A percentile compares a stretch with the other conserved stretches of the same genome.
Evolutionary conservation across 176 grass and related monocot genomes (phyloP).

Genomic region (Hsuehochloa calcarea): DNA sequence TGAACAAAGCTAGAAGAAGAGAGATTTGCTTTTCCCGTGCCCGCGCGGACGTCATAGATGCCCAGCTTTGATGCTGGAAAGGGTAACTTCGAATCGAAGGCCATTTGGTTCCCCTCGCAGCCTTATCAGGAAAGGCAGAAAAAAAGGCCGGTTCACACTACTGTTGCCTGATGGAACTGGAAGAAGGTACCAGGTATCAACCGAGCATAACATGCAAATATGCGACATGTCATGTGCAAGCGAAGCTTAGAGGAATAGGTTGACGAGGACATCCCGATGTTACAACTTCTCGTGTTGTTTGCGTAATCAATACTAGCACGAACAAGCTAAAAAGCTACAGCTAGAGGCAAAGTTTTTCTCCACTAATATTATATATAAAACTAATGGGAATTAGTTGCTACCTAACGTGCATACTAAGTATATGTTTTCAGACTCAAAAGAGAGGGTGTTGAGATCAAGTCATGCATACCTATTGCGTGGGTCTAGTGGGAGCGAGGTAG

Average conservation of each 20-base stretch:
- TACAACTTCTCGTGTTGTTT: no score
- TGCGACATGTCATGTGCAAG: not conserved
- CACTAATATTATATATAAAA: no score
- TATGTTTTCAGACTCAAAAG: no score
- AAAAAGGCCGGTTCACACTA: not conserved
- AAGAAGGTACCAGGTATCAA: not conserved
- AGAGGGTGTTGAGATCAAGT: no score
- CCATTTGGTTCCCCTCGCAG: not conserved
- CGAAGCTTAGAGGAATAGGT: not conserved
- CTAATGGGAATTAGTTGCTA: no score
- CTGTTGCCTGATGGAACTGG: not conserved
- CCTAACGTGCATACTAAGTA: no score
- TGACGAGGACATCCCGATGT: no score
- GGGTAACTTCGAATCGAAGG: slow-evolving; percentile 24
- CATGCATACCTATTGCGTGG: no score
- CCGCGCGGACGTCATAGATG: not conserved
- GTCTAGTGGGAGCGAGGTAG: no score
- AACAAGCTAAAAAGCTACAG: no score
- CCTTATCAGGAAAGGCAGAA: not conserved
- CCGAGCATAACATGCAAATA: not conserved
- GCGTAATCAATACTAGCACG: no score
- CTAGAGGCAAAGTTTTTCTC: no score
- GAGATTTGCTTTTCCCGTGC: not conserved
- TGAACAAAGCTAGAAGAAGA: slow-evolving; percentile 12
- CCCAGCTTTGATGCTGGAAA: not conserved